Evolutionary conservation across 495 filamentous ascomycete species (phyloP), one percentile per base, ranked within the genome.

Genomic region (Penicillium manginii): DNA sequence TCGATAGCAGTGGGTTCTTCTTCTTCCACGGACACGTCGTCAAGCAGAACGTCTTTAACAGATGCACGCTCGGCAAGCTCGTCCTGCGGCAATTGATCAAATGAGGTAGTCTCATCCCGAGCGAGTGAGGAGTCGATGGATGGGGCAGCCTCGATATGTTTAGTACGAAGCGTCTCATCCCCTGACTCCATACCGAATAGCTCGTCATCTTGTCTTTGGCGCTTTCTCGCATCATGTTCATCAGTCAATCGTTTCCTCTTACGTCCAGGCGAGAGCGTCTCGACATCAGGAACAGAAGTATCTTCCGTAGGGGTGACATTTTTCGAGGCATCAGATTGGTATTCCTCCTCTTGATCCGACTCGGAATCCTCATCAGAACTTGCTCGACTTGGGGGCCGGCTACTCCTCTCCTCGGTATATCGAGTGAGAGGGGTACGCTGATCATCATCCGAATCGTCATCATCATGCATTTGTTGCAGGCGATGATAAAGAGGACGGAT

Each of bases 361-460:
- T 71, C 80, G 21, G 88, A 87, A 31, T 86, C 84, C 35, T 81
- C 84, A 39, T 81, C 84, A 29, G 86, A 84, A 63, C 86, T 89
- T 79, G 90, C 85, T 11, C 89, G 88, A 68, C 92, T 96, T 12
- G 86, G 76, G 15, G 91, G 88, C 17, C 91, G 80, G 55, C 91
- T 96, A 47, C 93, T 92, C 49, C 85, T 84, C 55, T 94, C 91
- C 66, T 93, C 91, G 0, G 87, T 91, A 62, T 94, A 90, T 48
- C 86, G 77, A 7, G 81, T 83, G 22, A 87, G 70, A 29, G 89
- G 87, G 18, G 76, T 83, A 32, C 77, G 69, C 50, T 73, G 74
- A 14, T 84, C 82, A 55, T 86, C 85, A 58, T 88, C 84, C 2
- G 85, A 88, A 65, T 87, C 84, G 23, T 83, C 83, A n/a, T 80